phyloP scores from a whole-genome alignment of 225 moss, liverwort and hornwort species.

The Antitrichia curtipendula region DNA sequence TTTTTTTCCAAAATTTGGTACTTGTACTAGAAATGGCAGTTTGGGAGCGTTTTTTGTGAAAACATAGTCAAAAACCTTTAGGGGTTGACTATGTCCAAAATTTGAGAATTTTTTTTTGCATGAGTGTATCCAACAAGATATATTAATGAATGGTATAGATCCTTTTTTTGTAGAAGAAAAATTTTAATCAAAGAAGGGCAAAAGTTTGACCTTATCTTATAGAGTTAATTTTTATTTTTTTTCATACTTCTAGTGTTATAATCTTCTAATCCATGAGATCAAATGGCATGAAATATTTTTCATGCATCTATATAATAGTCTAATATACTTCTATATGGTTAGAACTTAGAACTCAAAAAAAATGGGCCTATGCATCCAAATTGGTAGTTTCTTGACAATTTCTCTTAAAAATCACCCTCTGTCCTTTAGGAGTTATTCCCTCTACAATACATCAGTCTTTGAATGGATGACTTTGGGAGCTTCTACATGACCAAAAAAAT shows the following conservation, averaged over 20 bases:
- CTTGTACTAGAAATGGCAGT: no score
- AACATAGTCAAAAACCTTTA: no score
- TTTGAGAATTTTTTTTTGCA: no score
- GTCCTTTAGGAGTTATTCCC: not conserved
- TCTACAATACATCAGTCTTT: no score
- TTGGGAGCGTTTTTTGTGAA: no score
- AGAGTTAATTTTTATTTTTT: not conserved
- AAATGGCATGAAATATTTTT: not conserved
- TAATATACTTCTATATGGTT: not conserved
- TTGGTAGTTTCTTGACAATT: not conserved
- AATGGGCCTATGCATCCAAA: not conserved
- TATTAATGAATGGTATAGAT: no score
- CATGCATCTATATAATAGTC: not conserved
- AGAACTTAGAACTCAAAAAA: not conserved
- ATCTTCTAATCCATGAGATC: not conserved
- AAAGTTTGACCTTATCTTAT: not conserved
- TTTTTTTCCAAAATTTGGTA: no score
- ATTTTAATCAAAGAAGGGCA: no score
- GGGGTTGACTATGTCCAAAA: no score
- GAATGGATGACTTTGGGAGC: not conserved
- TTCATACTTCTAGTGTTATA: not conserved
- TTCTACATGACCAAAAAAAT: not conserved
- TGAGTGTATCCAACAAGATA: no score
- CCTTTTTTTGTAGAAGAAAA: no score
- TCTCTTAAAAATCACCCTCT: not conserved